Percentiles rank a stretch among this genome's conserved stretches.
These are phyloP conservation scores for Phytophthora sojae DNA, from an alignment of 352 stramenopile genomes.

Conservation along the genomic window DNA sequence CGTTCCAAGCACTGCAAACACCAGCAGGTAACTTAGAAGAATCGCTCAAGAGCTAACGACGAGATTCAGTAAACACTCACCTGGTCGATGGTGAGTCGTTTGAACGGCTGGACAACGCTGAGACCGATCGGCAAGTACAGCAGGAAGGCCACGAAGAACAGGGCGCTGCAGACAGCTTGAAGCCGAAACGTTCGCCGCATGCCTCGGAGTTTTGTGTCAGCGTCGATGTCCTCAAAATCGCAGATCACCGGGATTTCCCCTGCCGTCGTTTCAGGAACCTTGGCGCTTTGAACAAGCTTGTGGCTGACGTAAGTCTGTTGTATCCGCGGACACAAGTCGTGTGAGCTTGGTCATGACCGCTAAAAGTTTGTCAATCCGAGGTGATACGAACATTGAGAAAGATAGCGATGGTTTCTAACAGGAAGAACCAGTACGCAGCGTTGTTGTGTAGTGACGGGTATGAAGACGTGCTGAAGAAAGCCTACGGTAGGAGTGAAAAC, in stretches of 20 bases:
- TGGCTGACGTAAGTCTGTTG: conserved; percentile 49
- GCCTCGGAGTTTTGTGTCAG: conserved; percentile 19
- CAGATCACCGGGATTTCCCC: conserved; percentile 24
- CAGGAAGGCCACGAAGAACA: conserved; percentile 72
- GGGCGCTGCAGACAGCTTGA: conserved; percentile 36
- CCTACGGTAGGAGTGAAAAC: conserved; percentile 22
- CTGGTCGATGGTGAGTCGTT: conserved; percentile 54
- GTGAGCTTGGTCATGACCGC: background rate
- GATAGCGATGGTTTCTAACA: conserved; percentile 64
- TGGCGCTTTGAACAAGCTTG: conserved; percentile 29
- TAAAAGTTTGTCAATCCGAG: no score
- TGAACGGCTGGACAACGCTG: conserved; percentile 45
- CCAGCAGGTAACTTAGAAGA: background rate
- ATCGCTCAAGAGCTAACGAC: background rate
- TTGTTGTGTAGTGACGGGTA: conserved; percentile 67
- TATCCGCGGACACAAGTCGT: background rate
- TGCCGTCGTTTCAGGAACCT: conserved; percentile 11
- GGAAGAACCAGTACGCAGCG: conserved; percentile 75
- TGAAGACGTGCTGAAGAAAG: conserved; percentile 68
- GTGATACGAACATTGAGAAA: conserved; percentile 57
- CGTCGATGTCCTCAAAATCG: conserved; percentile 25
- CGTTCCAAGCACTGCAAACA: conserved; percentile 32
- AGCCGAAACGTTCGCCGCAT: conserved; percentile 39
- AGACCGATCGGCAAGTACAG: conserved; percentile 70
- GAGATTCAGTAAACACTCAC: conserved; percentile 7